phyloP scores from a whole-genome alignment of 2,329 filamentous ascomycete genomes.

The Colletotrichum sp. region DNA sequence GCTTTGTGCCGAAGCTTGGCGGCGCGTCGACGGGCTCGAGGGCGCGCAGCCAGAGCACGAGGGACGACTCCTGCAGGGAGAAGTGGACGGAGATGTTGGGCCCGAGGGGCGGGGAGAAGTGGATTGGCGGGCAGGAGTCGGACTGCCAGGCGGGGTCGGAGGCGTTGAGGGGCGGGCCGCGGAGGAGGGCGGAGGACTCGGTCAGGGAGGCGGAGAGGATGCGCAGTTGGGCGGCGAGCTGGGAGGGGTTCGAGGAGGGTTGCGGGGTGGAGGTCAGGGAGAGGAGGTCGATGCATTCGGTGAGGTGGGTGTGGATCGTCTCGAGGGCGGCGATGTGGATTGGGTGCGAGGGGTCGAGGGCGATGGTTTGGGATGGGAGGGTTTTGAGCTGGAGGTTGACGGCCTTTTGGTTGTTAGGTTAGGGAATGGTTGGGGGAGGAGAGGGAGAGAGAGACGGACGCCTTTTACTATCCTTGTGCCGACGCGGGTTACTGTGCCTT shows the following conservation, averaged over 20 bases:
- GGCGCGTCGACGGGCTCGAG: constrained; percentile 71
- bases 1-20: constrained; percentile 67
- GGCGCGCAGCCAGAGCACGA: constrained; percentile 73
- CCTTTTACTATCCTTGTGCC: constrained; percentile 93
- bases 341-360: constrained; percentile 51
- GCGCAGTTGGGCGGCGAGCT: constrained; percentile 60
- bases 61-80: constrained; percentile 70
- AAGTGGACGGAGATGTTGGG: constrained; percentile 77
- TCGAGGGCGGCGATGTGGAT: constrained; percentile 73
- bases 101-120: constrained; percentile 52
- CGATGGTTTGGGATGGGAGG: constrained; percentile 57
- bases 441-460: too few species aligned
- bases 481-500: constrained; percentile 88
- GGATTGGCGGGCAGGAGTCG: constrained; percentile 44
- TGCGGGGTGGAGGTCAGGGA: constrained; percentile 59
- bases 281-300: constrained; percentile 82
- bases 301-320: constrained; percentile 76
- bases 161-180: constrained; percentile 53
- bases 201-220: constrained; percentile 59
- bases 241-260: constrained; percentile 61
- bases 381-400: constrained; percentile 79
- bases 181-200: constrained; percentile 56
- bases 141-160: constrained; percentile 49
- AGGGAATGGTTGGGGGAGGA: too few species aligned
- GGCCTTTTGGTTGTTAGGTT: too few species aligned